Evolutionary conservation across 345 rosid genomes (phyloP), one percentile per base, ranked within the genome.

Genomic region (Rhizophora mangle): DNA sequence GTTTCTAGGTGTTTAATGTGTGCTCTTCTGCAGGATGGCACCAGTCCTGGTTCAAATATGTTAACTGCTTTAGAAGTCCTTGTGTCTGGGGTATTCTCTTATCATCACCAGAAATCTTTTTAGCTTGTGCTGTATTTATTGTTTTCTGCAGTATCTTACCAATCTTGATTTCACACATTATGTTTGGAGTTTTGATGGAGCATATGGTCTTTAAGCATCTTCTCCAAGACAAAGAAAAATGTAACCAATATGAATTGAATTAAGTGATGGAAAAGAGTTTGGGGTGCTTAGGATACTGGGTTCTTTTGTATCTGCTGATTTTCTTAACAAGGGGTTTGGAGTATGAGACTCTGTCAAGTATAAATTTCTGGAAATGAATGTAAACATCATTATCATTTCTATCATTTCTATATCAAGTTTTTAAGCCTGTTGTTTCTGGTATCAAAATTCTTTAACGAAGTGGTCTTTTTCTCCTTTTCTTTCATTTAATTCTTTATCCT

Each of bases 11-110:
- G 36, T 6, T 68, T 76, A 61, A 36, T 76, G 59, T 37, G 34
- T 77, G 67, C 73, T 74, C 46, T 73, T 76, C 58, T 80, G 72
- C 95, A 96, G 99, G 99, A 86, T 76, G 90, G 85, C 70, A 81
- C 92, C 69, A 73, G 86, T 82, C 95, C 92, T 68, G 99, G 99
- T 74, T 83, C 93, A 60, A 96, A 96, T 81, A 85, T 96, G 83
- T 85, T 96, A 78, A 86, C 88, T 57, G 96, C 98, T 58, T 85
- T 96, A 49, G 98, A 88, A 85, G 85, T 89, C 73, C 93, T 96
- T 74, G 96, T 87, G 65, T 92, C 97, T 30, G 97, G 97, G 96
- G 99, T 96, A 91, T 77, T 82, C 64, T 63, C 65, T 65, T 52
- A 39, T 36, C 34, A 2, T 61, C 63, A 36, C 39, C 30, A 8